Evolutionary conservation across 208 protist species (phyloP), one percentile per base, ranked within the genome.

Genomic region (Trypanosoma cruzi): DNA sequence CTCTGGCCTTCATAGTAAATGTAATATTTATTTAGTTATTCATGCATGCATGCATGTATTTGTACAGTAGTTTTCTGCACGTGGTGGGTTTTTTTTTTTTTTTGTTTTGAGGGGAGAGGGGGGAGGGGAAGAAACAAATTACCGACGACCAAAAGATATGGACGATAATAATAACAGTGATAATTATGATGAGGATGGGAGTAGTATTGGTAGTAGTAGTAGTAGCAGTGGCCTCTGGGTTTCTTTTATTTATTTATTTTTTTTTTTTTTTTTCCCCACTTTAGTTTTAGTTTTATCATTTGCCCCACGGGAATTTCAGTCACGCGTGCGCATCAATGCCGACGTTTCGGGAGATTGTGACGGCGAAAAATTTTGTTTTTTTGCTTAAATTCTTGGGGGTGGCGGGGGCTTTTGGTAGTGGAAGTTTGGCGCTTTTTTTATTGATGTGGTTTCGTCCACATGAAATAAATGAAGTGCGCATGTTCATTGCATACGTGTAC

Each of bases 401-500:
- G 7, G 24, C 86, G 24, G 83, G 81, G 18, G 71, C 82, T 58
- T 86, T 88, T 58, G 83, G 56, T 10, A 81, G 77, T 22, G 88
- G 88, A 37, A 83, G 60, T 53, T 89, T 88, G 59, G 48, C 78
- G 28, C 59, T 89, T 58, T 92, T 64, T 36, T 55, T 82, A 22
- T 74, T 94, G 46, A 88, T 90, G 36, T 80, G 59, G 61, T 55
- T 67, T 26, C 31, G 5, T 1, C 48, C 54, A 13, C 44, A 66
- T 14, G 50, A 32, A 37, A 65, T 85, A 20, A 32, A 64, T 36
- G 60, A 34, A 16, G 42, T 67, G 26, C 81, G 83, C 62, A 72
- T 66, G 34, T 79, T 75, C 40, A 72, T 82, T 11, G 83, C 77
- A 6, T 71, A 81, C 20, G 49, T 88, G 2, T 94, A 90, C 56